A percentile compares a stretch with the other conserved stretches of the same genome.
Evolutionary conservation across 2,329 filamentous ascomycete genomes (phyloP).

Genomic region (Pseudogymnoascus sp.): DNA sequence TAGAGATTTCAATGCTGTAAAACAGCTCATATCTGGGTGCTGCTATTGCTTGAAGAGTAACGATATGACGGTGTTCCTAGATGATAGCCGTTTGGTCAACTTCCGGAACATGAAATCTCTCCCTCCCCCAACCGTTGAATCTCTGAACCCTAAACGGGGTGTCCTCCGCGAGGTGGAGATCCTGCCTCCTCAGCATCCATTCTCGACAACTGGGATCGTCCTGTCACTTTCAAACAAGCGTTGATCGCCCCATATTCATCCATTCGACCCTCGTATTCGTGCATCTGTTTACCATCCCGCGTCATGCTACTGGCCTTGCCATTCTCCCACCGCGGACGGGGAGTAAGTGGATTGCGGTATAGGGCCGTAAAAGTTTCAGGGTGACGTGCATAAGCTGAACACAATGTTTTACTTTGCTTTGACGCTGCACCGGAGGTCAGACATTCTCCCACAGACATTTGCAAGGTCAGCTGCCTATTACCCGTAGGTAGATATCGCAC

Average conservation of each 20-base stretch:
- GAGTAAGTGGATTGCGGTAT: background rate
- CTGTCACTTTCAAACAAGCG: slow-evolving; percentile 3
- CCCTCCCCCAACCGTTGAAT: background rate
- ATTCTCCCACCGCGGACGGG: background rate
- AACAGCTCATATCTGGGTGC: background rate
- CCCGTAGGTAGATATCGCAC: background rate
- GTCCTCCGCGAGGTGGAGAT: background rate
- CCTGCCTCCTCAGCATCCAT: background rate
- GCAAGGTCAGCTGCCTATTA: background rate
- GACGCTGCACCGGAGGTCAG: background rate
- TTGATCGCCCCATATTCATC: slow-evolving; percentile 1
- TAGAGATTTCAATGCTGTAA: background rate
- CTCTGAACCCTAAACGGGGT: background rate
- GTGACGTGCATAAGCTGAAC: background rate
- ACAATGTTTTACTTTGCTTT: background rate
- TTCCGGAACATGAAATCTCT: background rate
- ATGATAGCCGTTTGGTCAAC: background rate
- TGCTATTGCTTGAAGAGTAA: background rate
- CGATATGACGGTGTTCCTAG: background rate
- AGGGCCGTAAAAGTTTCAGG: background rate
- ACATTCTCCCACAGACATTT: slow-evolving; percentile 1
- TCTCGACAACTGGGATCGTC: background rate
- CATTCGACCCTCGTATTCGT: background rate
- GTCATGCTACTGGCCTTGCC: background rate
- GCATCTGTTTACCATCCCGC: background rate